Percentiles rank a stretch among this genome's conserved stretches.
These are phyloP conservation scores for Lolium multiflorum DNA, from an alignment of 176 grass and related monocot genomes.

Conservation along the genomic window DNA sequence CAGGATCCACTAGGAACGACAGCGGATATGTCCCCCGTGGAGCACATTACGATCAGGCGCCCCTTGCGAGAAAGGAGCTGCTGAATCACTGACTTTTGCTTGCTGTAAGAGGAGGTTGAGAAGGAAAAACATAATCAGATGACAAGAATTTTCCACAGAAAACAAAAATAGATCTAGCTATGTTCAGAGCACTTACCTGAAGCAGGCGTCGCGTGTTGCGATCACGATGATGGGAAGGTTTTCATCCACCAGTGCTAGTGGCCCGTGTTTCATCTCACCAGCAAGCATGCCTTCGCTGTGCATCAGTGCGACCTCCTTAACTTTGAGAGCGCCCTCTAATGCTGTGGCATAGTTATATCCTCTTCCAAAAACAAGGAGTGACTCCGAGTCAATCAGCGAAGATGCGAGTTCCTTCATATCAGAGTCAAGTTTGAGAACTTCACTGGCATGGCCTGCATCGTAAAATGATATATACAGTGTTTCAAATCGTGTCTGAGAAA, in stretches of 20 bases:
- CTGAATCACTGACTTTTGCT: conserved; percentile 93
- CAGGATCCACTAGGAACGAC: conserved; percentile 64
- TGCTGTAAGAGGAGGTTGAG: conserved; percentile 52
- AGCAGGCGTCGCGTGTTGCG: conserved; percentile 76
- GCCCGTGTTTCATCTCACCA: conserved; percentile 97
- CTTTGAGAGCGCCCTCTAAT: conserved; percentile 89
- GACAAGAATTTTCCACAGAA: not conserved
- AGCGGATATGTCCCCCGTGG: conserved; percentile 57
- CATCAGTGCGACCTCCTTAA: conserved; percentile 94
- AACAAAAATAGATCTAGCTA: not conserved
- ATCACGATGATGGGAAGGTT: conserved; percentile 93
- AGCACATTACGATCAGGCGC: conserved; percentile 85
- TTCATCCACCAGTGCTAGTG: conserved; percentile 91
- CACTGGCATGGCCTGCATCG: conserved; percentile 55
- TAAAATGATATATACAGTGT: not conserved
- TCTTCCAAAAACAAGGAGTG: conserved; percentile 89
- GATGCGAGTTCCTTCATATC: conserved; percentile 92
- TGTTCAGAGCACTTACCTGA: conserved; percentile 57
- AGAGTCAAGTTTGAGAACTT: conserved; percentile 84
- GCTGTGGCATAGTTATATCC: conserved; percentile 95
- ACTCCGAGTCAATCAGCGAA: conserved; percentile 72
- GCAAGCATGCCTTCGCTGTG: conserved; percentile 97
- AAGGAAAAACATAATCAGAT: not conserved
- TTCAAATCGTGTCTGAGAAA: not conserved
- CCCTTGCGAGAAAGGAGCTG: conserved; percentile 92